Conservation (phyloP, 1,284 basidiomycete species). For the Cutaneotrichosporon cavernicola region DNA sequence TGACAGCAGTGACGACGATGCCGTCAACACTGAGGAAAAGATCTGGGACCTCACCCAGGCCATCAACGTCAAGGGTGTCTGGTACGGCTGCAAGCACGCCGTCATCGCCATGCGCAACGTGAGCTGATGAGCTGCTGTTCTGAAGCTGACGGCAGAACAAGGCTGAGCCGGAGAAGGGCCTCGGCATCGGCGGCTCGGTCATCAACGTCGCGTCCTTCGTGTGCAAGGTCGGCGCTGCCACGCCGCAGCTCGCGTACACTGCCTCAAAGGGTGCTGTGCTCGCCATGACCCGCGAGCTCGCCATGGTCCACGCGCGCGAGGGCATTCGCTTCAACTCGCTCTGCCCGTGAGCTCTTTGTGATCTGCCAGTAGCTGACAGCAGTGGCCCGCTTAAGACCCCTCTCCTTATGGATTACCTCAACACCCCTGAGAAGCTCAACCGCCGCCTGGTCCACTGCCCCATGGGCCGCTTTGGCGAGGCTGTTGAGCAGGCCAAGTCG, state of each 20-base stretch:
- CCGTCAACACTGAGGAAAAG: conserved; percentile 89
- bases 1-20: conserved; percentile 70
- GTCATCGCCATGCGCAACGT: conserved; percentile 83
- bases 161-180: conserved; percentile 72
- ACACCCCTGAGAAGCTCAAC: conserved; percentile 93
- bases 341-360: conserved; percentile 70
- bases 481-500: conserved; percentile 86
- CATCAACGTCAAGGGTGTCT: conserved; percentile 96
- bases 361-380: conserved; percentile 13
- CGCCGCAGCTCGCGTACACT: conserved; percentile 83
- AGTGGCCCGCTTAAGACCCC: conserved; percentile 91
- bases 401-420: conserved; percentile 94
- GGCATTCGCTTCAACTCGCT: conserved; percentile 93
- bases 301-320: conserved; percentile 94
- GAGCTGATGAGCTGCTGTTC: conserved; percentile 16
- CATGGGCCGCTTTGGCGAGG: conserved; percentile 96
- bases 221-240: conserved; percentile 87
- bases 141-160: conserved; percentile 60
- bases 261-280: conserved; percentile 77
- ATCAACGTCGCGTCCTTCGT: conserved; percentile 97
- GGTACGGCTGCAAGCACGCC: conserved; percentile 97
- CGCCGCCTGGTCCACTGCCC: conserved; percentile 87
- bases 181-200: conserved; percentile 83
- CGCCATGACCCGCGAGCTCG: conserved; percentile 95
- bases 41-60: conserved; percentile 94